phyloP scores from a whole-genome alignment of 768 basidiomycete genomes.

The Termitomyces sp. region DNA sequence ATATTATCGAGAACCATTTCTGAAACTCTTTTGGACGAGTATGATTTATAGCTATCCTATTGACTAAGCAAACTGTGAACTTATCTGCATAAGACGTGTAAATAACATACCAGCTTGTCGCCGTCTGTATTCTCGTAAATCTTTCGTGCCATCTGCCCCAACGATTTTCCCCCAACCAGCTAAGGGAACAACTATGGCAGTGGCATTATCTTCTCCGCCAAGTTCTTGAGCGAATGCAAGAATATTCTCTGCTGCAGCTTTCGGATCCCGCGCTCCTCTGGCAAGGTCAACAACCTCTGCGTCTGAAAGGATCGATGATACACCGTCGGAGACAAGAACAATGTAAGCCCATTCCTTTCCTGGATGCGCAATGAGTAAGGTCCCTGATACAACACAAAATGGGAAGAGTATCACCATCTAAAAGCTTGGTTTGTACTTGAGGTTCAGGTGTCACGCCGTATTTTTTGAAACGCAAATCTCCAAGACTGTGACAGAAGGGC shows the following conservation, averaged over 20 bases:
- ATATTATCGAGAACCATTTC: background rate
- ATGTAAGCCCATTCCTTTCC: slow-evolving; percentile 85
- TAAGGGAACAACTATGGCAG: slow-evolving; percentile 86
- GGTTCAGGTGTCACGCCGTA: slow-evolving; percentile 94
- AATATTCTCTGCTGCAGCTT: slow-evolving; percentile 78
- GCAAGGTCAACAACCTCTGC: slow-evolving; percentile 93
- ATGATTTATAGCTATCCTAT: background rate
- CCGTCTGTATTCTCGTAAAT: slow-evolving; percentile 76
- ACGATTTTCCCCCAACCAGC: slow-evolving; percentile 85
- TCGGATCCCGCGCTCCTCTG: slow-evolving; percentile 66
- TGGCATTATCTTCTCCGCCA: slow-evolving; percentile 88
- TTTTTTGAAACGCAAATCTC: slow-evolving; percentile 85
- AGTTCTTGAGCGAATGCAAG: slow-evolving; percentile 85
- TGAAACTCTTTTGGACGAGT: too few species aligned
- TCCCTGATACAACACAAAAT: background rate
- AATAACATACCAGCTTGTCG: slow-evolving; percentile 52
- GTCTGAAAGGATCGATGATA: slow-evolving; percentile 88
- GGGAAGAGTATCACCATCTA: slow-evolving; percentile 54
- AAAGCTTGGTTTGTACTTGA: slow-evolving; percentile 71
- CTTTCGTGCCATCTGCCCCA: slow-evolving; percentile 80
- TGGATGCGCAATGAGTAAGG: slow-evolving; percentile 22
- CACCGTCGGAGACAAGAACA: slow-evolving; percentile 89
- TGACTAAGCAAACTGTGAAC: background rate
- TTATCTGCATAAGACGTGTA: background rate
- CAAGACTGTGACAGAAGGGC: slow-evolving; percentile 50